Evolutionary conservation across 495 filamentous ascomycete species (phyloP).

Genomic region (Emericellopsis terricola): DNA sequence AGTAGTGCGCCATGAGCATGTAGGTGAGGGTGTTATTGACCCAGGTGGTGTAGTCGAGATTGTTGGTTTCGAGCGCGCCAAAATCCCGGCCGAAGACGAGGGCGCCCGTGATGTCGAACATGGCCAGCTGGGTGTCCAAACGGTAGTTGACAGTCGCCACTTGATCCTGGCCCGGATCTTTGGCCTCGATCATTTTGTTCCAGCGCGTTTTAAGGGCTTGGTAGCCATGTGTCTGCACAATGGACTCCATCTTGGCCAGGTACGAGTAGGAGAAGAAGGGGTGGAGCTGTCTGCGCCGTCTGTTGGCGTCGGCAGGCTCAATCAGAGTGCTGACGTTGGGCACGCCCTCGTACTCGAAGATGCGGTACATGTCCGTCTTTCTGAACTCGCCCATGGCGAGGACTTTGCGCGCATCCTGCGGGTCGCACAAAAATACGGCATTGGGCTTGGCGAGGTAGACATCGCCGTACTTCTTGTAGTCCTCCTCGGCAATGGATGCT

Average conservation of each 20-base stretch:
- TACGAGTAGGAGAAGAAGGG: neutral
- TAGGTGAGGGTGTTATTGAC: neutral
- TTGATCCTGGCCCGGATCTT: too few relatives aligned
- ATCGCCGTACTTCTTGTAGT: neutral
- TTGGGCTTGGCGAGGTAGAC: neutral
- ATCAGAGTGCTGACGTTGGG: neutral
- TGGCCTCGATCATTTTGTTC: neutral
- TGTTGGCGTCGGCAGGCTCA: neutral
- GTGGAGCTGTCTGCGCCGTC: neutral
- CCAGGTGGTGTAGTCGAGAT: neutral
- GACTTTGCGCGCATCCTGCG: neutral
- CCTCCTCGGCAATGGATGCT: neutral
- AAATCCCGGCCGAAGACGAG: neutral
- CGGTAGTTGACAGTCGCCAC: neutral
- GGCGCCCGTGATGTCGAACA: neutral
- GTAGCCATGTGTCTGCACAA: neutral
- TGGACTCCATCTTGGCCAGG: neutral
- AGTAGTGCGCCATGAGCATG: neutral
- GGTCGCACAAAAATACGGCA: neutral
- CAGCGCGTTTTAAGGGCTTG: neutral
- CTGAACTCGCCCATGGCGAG: neutral
- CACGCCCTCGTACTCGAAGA: neutral
- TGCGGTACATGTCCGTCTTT: neutral
- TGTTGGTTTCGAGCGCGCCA: neutral
- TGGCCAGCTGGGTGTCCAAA: neutral